Conservation (phyloP, 1,284 basidiomycete species). For the Porphyrellus sp. region DNA sequence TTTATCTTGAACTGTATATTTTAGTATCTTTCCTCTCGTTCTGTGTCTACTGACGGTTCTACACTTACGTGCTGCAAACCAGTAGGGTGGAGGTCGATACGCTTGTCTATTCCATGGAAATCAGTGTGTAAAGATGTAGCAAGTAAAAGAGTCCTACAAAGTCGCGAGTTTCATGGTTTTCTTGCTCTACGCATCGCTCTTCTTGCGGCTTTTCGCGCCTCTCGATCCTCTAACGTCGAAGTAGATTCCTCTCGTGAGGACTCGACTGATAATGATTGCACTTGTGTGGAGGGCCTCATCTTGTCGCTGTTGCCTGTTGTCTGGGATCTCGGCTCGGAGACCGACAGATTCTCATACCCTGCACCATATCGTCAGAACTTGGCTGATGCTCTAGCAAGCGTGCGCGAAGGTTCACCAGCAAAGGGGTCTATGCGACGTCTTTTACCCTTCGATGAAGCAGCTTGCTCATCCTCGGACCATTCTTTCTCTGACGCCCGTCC, state of each 20-base stretch:
- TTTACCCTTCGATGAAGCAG: slow-evolving; percentile 43
- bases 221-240: slow-evolving; percentile 12
- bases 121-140: slow-evolving; percentile 19
- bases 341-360: slow-evolving; percentile 35
- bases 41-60: slow-evolving; percentile 17
- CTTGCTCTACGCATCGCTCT: slow-evolving; percentile 26
- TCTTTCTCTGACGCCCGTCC: slow-evolving; percentile 29
- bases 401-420: slow-evolving; percentile 44
- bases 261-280: background rate
- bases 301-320: slow-evolving; percentile 8
- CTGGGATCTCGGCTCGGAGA: slow-evolving; percentile 1
- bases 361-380: background rate
- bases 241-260: slow-evolving; percentile 11
- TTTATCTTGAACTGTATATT: slow-evolving; percentile 22
- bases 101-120: slow-evolving; percentile 13
- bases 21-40: slow-evolving; percentile 13
- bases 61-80: slow-evolving; percentile 16
- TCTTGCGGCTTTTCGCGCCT: slow-evolving; percentile 19
- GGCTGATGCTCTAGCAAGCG: background rate
- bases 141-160: slow-evolving; percentile 13
- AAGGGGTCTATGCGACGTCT: slow-evolving; percentile 60
- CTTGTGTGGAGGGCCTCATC: slow-evolving; percentile 8
- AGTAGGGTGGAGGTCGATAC: slow-evolving; percentile 16
- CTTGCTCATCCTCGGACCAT: slow-evolving; percentile 15
- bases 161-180: slow-evolving; percentile 12